These are phyloP conservation scores for Amphirosellinia nigrospora DNA, from an alignment of 495 filamentous ascomycete species.

Conservation along the genomic window DNA sequence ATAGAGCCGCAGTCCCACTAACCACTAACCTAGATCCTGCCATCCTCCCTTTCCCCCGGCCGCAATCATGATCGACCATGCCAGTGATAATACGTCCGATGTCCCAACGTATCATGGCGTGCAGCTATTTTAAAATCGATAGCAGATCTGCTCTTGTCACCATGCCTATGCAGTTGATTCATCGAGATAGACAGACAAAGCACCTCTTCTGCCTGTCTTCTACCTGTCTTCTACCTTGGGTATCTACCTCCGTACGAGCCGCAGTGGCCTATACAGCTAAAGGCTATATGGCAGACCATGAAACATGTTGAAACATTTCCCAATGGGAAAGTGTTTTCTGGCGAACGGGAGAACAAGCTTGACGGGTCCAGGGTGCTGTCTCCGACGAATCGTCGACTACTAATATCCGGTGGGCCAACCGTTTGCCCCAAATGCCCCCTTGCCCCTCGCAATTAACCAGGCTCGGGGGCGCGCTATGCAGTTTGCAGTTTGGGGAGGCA, in stretches of 20 bases:
- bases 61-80: constrained; percentile 8
- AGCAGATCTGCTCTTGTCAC: background rate
- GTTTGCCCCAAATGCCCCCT: constrained; percentile 20
- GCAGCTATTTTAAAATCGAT: background rate
- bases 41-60: background rate
- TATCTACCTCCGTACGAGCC: background rate
- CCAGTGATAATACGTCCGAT: constrained; percentile 11
- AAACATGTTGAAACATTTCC: constrained; percentile 23
- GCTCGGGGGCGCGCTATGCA: no score
- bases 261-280: background rate
- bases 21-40: background rate
- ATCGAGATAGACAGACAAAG: background rate
- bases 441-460: constrained; percentile 24
- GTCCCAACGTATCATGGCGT: background rate
- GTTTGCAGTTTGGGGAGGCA: no score
- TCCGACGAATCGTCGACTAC: constrained; percentile 4
- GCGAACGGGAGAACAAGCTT: background rate
- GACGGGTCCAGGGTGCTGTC: background rate
- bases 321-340: constrained; percentile 11
- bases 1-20: constrained; percentile 19
- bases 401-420: no score
- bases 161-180: background rate
- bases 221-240: no score
- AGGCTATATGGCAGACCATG: constrained; percentile 8
- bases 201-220: no score